A percentile compares a stretch with the other conserved stretches of the same genome.
Conservation (phyloP, 2,329 filamentous ascomycete genomes). For the Arthrobotrys pseudoclavata region DNA sequence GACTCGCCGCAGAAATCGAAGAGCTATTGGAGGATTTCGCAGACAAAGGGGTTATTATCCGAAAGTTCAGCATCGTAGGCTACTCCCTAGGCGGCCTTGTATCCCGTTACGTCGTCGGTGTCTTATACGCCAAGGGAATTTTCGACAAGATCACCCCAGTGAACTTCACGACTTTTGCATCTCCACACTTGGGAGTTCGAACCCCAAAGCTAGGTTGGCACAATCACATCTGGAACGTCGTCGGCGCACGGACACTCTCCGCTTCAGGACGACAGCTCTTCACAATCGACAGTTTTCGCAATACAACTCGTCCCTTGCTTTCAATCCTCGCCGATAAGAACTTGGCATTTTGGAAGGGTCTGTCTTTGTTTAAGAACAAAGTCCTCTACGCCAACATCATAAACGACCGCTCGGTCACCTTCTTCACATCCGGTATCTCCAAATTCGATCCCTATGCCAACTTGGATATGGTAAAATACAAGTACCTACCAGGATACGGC, state of each 20-base stretch:
- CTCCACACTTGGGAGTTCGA: constrained; percentile 83
- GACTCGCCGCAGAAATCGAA: constrained; percentile 77
- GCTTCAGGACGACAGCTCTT: constrained; percentile 90
- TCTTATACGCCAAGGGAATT: constrained; percentile 83
- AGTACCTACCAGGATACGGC: constrained; percentile 80
- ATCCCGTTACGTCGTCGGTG: constrained; percentile 85
- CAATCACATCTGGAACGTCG: constrained; percentile 81
- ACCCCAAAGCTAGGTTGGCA: constrained; percentile 77
- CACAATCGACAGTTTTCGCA: constrained; percentile 84
- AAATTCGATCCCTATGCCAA: constrained; percentile 82
- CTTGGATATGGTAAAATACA: constrained; percentile 76
- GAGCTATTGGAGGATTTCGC: constrained; percentile 73
- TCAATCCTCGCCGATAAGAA: constrained; percentile 84
- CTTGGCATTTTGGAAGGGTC: constrained; percentile 85
- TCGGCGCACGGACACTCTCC: constrained; percentile 84
- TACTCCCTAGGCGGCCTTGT: constrained; percentile 87
- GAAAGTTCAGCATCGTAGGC: constrained; percentile 86
- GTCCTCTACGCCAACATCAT: constrained; percentile 87
- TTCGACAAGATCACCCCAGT: constrained; percentile 84
- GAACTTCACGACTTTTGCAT: constrained; percentile 95
- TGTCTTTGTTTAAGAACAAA: constrained; percentile 81
- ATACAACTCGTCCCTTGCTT: constrained; percentile 83
- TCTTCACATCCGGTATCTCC: constrained; percentile 78
- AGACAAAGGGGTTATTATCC: constrained; percentile 77
- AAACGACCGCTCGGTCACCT: constrained; percentile 80